Evolutionary conservation across 345 rosid species (phyloP).

Genomic region (Populus deltoides): DNA sequence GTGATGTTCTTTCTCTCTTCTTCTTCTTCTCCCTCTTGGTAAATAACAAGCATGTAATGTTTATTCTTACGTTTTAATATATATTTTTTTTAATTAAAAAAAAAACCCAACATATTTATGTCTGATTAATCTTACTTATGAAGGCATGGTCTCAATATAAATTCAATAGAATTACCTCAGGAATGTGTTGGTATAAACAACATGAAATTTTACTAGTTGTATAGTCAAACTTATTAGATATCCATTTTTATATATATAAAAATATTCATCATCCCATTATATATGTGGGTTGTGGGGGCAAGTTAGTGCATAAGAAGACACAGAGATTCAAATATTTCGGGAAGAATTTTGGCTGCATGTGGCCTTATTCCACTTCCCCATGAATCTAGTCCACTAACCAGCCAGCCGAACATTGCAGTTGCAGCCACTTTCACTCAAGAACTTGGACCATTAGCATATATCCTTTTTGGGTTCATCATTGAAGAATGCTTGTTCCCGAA

Average conservation of each 20-base stretch:
- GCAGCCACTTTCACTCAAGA: slow-evolving; percentile 19
- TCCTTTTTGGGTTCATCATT: slow-evolving; percentile 13
- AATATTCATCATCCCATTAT: neutral
- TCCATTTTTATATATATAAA: neutral
- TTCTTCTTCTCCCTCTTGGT: neutral
- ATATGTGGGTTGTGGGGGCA: slow-evolving; percentile 13
- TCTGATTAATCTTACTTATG: neutral
- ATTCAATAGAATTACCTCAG: neutral
- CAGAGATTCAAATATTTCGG: slow-evolving; percentile 31
- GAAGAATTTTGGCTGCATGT: slow-evolving; percentile 18
- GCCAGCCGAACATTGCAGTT: slow-evolving; percentile 8
- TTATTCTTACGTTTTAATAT: no score
- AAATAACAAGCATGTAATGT: neutral
- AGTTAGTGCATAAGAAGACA: slow-evolving; percentile 17
- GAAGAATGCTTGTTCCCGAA: slow-evolving; percentile 29
- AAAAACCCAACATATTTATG: neutral
- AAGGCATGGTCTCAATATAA: neutral
- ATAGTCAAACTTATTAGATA: no score
- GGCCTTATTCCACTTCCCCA: slow-evolving; percentile 25
- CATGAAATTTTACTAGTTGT: no score
- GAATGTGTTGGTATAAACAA: neutral
- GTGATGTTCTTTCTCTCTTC: no score
- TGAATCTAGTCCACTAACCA: slow-evolving; percentile 27
- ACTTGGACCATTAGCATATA: slow-evolving; percentile 17
- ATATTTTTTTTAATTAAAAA: no score